Evolutionary conservation across 371 early-diverging fungal species (phyloP).

Genomic region (Rhizomucor miehei): DNA sequence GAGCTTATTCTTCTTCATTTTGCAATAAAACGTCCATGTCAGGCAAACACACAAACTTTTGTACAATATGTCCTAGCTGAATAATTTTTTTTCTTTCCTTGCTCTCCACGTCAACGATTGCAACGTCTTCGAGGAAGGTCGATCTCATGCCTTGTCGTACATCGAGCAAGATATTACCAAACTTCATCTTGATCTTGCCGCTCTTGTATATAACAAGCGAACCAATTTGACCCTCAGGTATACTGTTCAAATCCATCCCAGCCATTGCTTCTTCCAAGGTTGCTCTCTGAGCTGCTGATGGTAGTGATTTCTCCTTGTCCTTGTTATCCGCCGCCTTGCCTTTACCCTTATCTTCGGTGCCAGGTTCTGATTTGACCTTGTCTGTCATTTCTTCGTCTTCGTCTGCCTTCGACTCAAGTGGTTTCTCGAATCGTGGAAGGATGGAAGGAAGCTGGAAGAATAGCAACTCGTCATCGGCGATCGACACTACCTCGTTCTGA

Average conservation of each 20-base stretch:
- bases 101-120: slow-evolving; percentile 55
- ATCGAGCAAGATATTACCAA: slow-evolving; percentile 68
- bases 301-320: slow-evolving; percentile 14
- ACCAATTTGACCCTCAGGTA: slow-evolving; percentile 66
- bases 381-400: slow-evolving; percentile 25
- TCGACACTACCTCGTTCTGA: slow-evolving; percentile 28
- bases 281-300: slow-evolving; percentile 45
- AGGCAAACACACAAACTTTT: slow-evolving; percentile 64
- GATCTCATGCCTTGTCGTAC: slow-evolving; percentile 56
- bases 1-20: slow-evolving; percentile 16
- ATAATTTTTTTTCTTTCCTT: slow-evolving; percentile 49
- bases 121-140: slow-evolving; percentile 59
- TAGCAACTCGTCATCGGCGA: slow-evolving; percentile 39
- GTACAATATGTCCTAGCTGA: slow-evolving; percentile 62
- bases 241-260: slow-evolving; percentile 27
- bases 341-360: slow-evolving; percentile 4
- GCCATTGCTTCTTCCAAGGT: slow-evolving; percentile 29
- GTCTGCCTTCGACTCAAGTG: slow-evolving; percentile 8
- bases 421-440: slow-evolving; percentile 41
- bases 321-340: not conserved
- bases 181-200: slow-evolving; percentile 67
- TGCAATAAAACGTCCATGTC: slow-evolving; percentile 56
- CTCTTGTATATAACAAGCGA: slow-evolving; percentile 67
- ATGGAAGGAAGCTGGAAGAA: slow-evolving; percentile 46
- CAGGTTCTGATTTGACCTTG: slow-evolving; percentile 34